Percentiles rank a stretch among this genome's conserved stretches.
Evolutionary conservation across 495 filamentous ascomycete genomes (phyloP).

Genomic region (Penicillium antarcticum): DNA sequence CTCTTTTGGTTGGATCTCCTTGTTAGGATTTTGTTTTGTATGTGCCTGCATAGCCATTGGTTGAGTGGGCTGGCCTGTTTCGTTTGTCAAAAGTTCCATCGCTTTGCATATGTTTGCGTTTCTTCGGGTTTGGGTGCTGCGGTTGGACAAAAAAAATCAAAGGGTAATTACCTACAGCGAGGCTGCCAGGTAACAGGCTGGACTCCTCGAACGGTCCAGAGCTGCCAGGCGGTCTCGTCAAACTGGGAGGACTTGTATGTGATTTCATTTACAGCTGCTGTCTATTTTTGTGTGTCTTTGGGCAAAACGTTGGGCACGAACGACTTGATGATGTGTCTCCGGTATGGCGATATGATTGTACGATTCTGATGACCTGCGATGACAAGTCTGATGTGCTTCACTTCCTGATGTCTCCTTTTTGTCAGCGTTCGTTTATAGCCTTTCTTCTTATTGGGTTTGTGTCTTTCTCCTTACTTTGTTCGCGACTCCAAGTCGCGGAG

Average conservation of each 20-base stretch:
- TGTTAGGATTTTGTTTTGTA: constrained; percentile 6
- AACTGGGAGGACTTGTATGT: constrained; percentile 26
- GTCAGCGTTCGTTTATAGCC: constrained; percentile 20
- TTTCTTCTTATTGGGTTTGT: constrained; percentile 15
- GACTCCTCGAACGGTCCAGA: background rate
- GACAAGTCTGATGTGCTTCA: constrained; percentile 36
- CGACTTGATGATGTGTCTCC: constrained; percentile 16
- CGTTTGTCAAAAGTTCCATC: constrained; percentile 20
- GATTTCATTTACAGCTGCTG: constrained; percentile 23
- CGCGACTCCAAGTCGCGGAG: constrained; percentile 19
- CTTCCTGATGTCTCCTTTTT: constrained; percentile 13
- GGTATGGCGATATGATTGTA: constrained; percentile 46
- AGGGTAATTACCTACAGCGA: constrained; percentile 1
- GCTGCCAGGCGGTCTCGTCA: background rate
- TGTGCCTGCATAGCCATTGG: constrained; percentile 3
- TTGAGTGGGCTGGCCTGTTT: constrained; percentile 3
- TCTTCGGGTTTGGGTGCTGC: constrained; percentile 13
- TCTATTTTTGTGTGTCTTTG: constrained; percentile 10
- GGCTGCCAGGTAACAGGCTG: background rate
- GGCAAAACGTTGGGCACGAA: constrained; percentile 18
- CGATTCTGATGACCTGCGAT: constrained; percentile 48
- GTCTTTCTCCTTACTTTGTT: constrained; percentile 23
- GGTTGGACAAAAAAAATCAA: constrained; percentile 14
- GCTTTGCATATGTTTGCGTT: constrained; percentile 11
- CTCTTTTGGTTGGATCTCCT: background rate